These are phyloP conservation scores for Hypoxylon sp. DNA, from an alignment of 2,329 filamentous ascomycete genomes.

Conservation along the genomic window DNA sequence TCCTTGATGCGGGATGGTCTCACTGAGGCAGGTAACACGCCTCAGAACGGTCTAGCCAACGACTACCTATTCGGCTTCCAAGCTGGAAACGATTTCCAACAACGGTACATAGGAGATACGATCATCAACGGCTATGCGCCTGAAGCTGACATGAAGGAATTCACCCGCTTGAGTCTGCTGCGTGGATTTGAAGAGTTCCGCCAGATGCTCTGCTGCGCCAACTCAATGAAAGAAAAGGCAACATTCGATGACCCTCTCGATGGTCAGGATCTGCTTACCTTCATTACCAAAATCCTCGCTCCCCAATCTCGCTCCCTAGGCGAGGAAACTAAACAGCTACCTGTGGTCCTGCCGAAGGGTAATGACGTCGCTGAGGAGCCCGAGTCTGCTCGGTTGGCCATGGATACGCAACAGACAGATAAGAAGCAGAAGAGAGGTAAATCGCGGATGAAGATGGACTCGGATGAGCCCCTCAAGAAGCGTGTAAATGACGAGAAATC, in stretches of 20 bases:
- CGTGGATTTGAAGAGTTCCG: constrained; percentile 56
- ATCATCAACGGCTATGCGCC: constrained; percentile 48
- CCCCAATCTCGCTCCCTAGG: not conserved
- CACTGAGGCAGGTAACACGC: constrained; percentile 16
- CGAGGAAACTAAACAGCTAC: constrained; percentile 10
- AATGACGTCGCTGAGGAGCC: not conserved
- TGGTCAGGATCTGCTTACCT: constrained; percentile 50
- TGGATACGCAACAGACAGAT: not conserved
- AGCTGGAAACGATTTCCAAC: constrained; percentile 47
- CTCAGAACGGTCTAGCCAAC: constrained; percentile 40
- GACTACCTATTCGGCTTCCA: constrained; percentile 56
- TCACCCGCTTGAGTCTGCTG: constrained; percentile 51
- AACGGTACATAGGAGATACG: constrained; percentile 50
- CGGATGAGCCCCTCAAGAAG: constrained; percentile 17
- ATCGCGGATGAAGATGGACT: not conserved
- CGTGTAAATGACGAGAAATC: constrained; percentile 35
- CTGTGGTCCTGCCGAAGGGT: constrained; percentile 13
- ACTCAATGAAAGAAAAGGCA: constrained; percentile 47
- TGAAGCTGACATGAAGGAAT: constrained; percentile 48
- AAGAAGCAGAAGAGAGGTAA: constrained; percentile 26
- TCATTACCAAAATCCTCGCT: constrained; percentile 41
- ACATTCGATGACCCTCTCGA: constrained; percentile 44
- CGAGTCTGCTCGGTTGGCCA: not conserved
- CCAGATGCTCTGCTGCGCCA: constrained; percentile 54
- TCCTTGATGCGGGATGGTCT: constrained; percentile 26